Percentiles rank a stretch among this genome's conserved stretches.
phyloP scores from a whole-genome alignment of 164 flowering plant genomes.

The Chloranthus sessilifolius region DNA sequence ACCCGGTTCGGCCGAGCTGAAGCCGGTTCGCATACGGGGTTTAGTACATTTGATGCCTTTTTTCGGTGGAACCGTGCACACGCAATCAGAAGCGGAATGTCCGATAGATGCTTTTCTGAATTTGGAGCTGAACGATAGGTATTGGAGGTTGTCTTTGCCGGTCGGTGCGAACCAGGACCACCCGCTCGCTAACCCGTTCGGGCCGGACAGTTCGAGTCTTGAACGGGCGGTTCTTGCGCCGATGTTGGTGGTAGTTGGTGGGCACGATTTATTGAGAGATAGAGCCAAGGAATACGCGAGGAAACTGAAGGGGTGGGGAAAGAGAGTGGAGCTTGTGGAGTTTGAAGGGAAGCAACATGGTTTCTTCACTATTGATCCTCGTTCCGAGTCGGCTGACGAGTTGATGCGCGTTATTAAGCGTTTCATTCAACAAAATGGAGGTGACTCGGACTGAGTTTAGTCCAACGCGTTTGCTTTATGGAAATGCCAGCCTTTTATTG shows the following conservation, averaged over 20 bases:
- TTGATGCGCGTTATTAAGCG: slow-evolving; percentile 43
- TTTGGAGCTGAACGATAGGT: slow-evolving; percentile 62
- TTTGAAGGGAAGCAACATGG: slow-evolving; percentile 71
- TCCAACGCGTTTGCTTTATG: no score
- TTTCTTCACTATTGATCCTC: slow-evolving; percentile 54
- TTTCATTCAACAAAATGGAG: no score
- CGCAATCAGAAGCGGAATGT: slow-evolving; percentile 55
- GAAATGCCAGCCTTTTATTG: no score
- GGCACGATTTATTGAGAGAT: slow-evolving; percentile 52
- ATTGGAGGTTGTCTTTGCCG: slow-evolving; percentile 70
- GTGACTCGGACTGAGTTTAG: no score
- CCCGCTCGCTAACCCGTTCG: slow-evolving; percentile 68
- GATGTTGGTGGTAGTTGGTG: slow-evolving; percentile 54
- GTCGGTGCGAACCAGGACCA: slow-evolving; percentile 53
- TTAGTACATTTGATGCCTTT: slow-evolving; percentile 63
- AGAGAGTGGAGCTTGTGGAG: slow-evolving; percentile 51
- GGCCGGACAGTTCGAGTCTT: slow-evolving; percentile 37
- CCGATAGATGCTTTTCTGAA: slow-evolving; percentile 58
- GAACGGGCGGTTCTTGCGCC: slow-evolving; percentile 42
- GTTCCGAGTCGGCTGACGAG: slow-evolving; percentile 32
- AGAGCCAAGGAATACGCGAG: slow-evolving; percentile 45
- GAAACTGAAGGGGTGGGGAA: slow-evolving; percentile 44
- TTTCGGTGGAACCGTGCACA: slow-evolving; percentile 57
- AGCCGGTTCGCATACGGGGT: slow-evolving; percentile 55
- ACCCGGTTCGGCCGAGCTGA: slow-evolving; percentile 41